Percentiles rank a stretch among this genome's conserved stretches.
phyloP scores from a whole-genome alignment of 176 grass and related monocot genomes.

The Miscanthus lutarioriparius region DNA sequence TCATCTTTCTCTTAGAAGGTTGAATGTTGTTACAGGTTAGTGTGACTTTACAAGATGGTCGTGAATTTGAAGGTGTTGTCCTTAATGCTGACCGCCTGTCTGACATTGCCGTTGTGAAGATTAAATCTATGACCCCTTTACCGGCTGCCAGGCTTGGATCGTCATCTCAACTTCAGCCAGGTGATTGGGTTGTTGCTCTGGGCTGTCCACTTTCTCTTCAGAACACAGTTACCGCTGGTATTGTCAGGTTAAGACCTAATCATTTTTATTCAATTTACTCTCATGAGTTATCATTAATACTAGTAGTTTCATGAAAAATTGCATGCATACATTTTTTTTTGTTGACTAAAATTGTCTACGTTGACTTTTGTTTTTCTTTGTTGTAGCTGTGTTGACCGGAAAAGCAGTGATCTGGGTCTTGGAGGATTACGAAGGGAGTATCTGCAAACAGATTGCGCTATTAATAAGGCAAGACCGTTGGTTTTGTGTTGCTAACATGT shows the following conservation, averaged over 20 bases:
- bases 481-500: conserved; percentile 2
- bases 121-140: conserved; percentile 73
- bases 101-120: conserved; percentile 85
- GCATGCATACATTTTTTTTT: conserved; percentile 12
- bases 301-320: conserved; percentile 15
- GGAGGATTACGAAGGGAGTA: conserved; percentile 74
- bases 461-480: conserved; percentile 56
- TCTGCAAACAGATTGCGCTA: conserved; percentile 91
- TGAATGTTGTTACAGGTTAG: conserved; percentile 54
- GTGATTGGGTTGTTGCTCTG: conserved; percentile 80
- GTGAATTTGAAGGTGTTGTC: conserved; percentile 64
- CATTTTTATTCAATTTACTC: conserved; percentile 22
- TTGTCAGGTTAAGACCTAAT: conserved; percentile 64
- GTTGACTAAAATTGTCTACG: conserved; percentile 7
- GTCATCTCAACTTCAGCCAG: conserved; percentile 62
- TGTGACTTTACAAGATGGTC: conserved; percentile 89
- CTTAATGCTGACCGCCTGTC: conserved; percentile 61
- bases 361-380: conserved; percentile 1
- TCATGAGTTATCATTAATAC: not conserved
- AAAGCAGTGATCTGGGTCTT: conserved; percentile 89
- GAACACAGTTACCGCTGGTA: conserved; percentile 95
- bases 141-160: conserved; percentile 74
- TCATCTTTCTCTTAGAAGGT: conserved; percentile 21
- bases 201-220: conserved; percentile 78
- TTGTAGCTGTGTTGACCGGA: conserved; percentile 88